Evolutionary conservation across 352 stramenopile genomes (phyloP), one percentile per base, ranked within the genome.

Genomic region (Globisporangium rhizosaccharum): DNA sequence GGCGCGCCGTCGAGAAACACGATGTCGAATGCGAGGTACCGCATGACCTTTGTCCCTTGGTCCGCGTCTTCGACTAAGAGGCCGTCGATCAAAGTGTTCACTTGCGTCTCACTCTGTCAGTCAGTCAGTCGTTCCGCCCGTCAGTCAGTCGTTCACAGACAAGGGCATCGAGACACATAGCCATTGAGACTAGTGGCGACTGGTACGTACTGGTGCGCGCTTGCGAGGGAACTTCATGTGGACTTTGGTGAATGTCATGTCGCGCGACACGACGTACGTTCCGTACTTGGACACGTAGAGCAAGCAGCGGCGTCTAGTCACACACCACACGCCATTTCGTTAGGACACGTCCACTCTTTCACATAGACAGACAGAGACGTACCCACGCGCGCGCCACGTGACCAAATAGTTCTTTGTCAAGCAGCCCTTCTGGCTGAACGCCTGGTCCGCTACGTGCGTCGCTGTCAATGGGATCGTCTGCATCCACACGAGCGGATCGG

Each of bases 31-130:
- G 83, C 81, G 37, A 95, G 56, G 57, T 87, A 95, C 37, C 86
- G 82, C 5, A 73, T 63, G 1, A 95, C 79, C 51, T 90, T 91
- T 23, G 67, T 73, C 56, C 80, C 78, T 36, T 89, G 76, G 53
- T 95, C 86, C 61, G 89, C 71, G 51, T 95, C 86, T 67, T 92
- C 74, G n/a, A 94, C 86, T 12, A 95, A 82, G 51, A 95, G 76
- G 1, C 86, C 86, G 37, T 95, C 86, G 42, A 95, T 87, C 18
- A 95, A 62, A 7, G 86, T 95, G 61, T 93, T 94, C 33, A 72
- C 70, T 57, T 88, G 81, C 44, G 65, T 72, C 59, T 93, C 81
- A 3, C 76, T 72, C 85, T 90, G 55, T 41, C 56, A 57, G 26
- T 37, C 47, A 39, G 46, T 17, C 20, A 53, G 30, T 39, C 33